Percentiles rank a stretch among this genome's conserved stretches.
Conservation (phyloP, 352 stramenopile species). For the Globisporangium canariense region DNA sequence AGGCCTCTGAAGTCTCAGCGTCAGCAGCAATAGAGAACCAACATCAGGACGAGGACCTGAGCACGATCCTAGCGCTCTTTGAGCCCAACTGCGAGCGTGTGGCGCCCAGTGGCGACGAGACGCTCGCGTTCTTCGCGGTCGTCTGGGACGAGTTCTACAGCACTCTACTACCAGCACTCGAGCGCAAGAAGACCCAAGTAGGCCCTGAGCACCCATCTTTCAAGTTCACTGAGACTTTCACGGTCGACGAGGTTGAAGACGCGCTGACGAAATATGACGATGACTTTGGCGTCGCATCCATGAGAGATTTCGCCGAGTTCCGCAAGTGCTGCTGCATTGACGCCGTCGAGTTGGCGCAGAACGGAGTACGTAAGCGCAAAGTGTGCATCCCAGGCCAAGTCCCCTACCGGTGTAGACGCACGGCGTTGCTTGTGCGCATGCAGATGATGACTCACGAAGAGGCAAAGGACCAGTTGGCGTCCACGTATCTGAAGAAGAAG, state of each 20-base stretch:
- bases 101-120: constrained; percentile 27
- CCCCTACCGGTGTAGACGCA: constrained; percentile 45
- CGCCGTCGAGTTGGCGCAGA: constrained; percentile 18
- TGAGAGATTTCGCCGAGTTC: constrained; percentile 27
- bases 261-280: constrained; percentile 55
- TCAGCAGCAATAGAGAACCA: neutral
- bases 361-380: constrained; percentile 29
- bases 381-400: constrained; percentile 40
- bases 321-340: constrained; percentile 54
- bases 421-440: constrained; percentile 41
- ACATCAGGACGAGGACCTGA: constrained; percentile 17
- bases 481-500: constrained; percentile 47
- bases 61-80: constrained; percentile 36
- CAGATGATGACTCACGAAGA: constrained; percentile 67
- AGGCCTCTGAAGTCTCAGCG: neutral
- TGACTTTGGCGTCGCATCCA: constrained; percentile 39
- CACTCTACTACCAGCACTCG: constrained; percentile 36
- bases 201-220: constrained; percentile 15
- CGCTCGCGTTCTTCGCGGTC: constrained; percentile 47
- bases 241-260: constrained; percentile 46
- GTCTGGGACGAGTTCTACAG: constrained; percentile 58
- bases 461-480: constrained; percentile 59
- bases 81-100: constrained; percentile 44
- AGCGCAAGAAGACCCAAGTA: constrained; percentile 22
- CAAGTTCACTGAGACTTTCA: constrained; percentile 24